phyloP scores from a whole-genome alignment of 257 asterid genomes.

The Petunia secreta region DNA sequence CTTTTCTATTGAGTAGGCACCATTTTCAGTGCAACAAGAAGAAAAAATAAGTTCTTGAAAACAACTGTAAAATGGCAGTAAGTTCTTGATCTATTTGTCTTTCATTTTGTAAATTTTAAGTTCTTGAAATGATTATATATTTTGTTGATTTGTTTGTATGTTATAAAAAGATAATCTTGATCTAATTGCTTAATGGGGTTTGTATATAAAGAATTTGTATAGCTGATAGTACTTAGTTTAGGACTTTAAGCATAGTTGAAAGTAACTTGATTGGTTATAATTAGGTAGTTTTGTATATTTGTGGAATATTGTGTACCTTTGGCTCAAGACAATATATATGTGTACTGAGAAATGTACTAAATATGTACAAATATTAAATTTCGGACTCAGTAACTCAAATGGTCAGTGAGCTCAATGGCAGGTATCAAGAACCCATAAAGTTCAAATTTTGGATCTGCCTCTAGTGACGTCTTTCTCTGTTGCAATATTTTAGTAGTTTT shows the following conservation, averaged over 20 bases:
- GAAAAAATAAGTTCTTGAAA: slow-evolving; percentile 24
- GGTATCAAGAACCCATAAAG: too few relatives aligned
- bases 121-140: background rate
- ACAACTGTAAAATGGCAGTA: slow-evolving; percentile 42
- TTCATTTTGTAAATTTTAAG: background rate
- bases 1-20: slow-evolving; percentile 27
- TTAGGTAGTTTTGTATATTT: too few relatives aligned
- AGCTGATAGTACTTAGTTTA: background rate
- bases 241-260: background rate
- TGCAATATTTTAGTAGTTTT: too few relatives aligned
- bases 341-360: too few relatives aligned
- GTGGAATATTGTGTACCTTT: too few relatives aligned
- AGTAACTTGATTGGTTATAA: background rate
- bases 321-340: too few relatives aligned
- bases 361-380: too few relatives aligned
- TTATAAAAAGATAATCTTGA: background rate
- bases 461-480: too few relatives aligned
- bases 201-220: background rate
- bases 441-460: too few relatives aligned
- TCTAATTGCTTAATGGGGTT: slow-evolving; percentile 4
- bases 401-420: too few relatives aligned
- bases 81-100: slow-evolving; percentile 33
- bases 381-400: too few relatives aligned
- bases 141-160: background rate
- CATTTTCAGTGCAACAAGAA: slow-evolving; percentile 17